Base-by-base conservation (phyloP, 78 protist species). In the Chrysochromulina parva region DNA sequence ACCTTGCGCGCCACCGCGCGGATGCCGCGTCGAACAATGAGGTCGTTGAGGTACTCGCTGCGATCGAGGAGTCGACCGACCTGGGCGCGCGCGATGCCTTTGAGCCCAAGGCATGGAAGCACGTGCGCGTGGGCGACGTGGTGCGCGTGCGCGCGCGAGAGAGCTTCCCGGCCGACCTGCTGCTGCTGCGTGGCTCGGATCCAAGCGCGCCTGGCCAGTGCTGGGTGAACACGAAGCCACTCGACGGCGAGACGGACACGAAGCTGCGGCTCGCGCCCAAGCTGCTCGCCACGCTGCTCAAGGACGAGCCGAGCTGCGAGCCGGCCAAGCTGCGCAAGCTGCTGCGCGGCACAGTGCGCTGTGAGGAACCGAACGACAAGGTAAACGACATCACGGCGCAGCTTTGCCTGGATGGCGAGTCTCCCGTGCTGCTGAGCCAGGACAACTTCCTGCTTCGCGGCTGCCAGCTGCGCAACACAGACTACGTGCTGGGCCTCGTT, bases 401-500 rank as follows among this genome's bases (percentile, higher is more conserved):
- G 6, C 62, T 58, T 13, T 7, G 9, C 62, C 14, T 7, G 0
- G 22, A 58, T 58, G 9, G 22, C 62, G 9, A 14, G 22, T 58
- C 62, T 58, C 14, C 62, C 14, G 62, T 58, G 62, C 62, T 58
- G 22, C 62, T 7, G 9, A 14, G 62, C 62, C 62, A 58, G 22
- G 62, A 7, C 9, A 13, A 13, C 62, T 7, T 13, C 62, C 9
- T 14, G 62, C 62, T 58, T 13, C 22, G 14, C 22, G 22, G 62
- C 62, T 7, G 22, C 22, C 62, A 7, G 62, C 95, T 98, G 52
- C 82, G 97, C 67, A 97, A 96, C 88, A 96, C 99, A 7, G 95
- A 90, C 6, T 96, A 93, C 93, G 60, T 89, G 53, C 28, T 28
- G 48, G 96, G 94, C 1, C 65, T 90, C 5, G 95, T 94, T 55